phyloP scores from a whole-genome alignment of 2,329 filamentous ascomycete genomes.

The Lecanicillium sp. region DNA sequence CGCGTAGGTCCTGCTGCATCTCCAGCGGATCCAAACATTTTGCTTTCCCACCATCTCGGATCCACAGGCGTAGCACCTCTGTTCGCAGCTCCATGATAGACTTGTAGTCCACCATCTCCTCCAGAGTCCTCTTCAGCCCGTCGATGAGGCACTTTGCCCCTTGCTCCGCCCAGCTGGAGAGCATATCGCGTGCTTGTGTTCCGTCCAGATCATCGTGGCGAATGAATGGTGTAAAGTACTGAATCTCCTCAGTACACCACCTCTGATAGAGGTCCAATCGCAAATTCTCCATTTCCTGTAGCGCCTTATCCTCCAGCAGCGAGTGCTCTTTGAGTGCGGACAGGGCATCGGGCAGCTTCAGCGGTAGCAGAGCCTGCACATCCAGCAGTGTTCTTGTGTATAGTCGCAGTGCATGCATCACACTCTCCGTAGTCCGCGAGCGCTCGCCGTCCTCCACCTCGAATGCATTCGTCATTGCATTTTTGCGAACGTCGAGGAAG shows the following conservation, averaged over 20 bases:
- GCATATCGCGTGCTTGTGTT: conserved; percentile 49
- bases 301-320: conserved; percentile 62
- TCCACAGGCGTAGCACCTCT: conserved; percentile 66
- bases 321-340: conserved; percentile 59
- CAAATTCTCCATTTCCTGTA: conserved; percentile 61
- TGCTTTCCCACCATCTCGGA: conserved; percentile 57
- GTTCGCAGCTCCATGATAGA: conserved; percentile 63
- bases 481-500: conserved; percentile 66
- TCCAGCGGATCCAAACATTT: conserved; percentile 59
- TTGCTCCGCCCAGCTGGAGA: conserved; percentile 55
- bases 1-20: conserved; percentile 61
- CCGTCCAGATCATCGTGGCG: conserved; percentile 69
- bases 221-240: conserved; percentile 80
- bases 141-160: conserved; percentile 52
- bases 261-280: conserved; percentile 69
- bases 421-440: conserved; percentile 33
- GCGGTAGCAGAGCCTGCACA: conserved; percentile 68
- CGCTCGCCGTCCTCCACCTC: conserved; percentile 38
- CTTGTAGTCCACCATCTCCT: conserved; percentile 56
- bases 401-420: conserved; percentile 60
- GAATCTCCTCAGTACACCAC: conserved; percentile 78
- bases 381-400: conserved; percentile 72
- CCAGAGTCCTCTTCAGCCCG: conserved; percentile 55
- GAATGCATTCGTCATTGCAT: conserved; percentile 58
- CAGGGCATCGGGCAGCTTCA: conserved; percentile 62